phyloP scores from a whole-genome alignment of 2,329 filamentous ascomycete species.

The Botrytis sinoallii region DNA sequence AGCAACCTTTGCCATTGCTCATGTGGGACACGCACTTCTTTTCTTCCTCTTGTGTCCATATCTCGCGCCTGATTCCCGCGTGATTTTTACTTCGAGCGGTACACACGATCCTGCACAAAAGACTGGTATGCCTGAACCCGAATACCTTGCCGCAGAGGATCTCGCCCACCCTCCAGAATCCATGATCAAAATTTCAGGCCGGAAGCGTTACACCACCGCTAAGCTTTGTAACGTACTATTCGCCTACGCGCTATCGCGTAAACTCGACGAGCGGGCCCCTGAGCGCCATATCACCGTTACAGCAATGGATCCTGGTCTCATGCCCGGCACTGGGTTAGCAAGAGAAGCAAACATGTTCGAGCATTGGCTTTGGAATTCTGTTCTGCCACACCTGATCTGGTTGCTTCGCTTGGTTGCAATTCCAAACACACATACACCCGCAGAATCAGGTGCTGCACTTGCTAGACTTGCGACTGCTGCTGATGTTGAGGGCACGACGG shows the following conservation, averaged over 20 bases:
- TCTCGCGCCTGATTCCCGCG: slow-evolving; percentile 41
- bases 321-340: slow-evolving; percentile 46
- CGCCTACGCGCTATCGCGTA: slow-evolving; percentile 45
- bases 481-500: slow-evolving; percentile 39
- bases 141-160: slow-evolving; percentile 45
- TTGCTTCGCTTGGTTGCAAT: slow-evolving; percentile 39
- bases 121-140: slow-evolving; percentile 26
- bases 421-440: slow-evolving; percentile 41
- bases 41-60: slow-evolving; percentile 46
- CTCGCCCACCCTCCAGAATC: slow-evolving; percentile 40
- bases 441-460: slow-evolving; percentile 43
- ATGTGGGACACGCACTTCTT: slow-evolving; percentile 50
- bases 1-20: slow-evolving; percentile 47
- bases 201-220: slow-evolving; percentile 43
- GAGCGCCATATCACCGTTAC: slow-evolving; percentile 40
- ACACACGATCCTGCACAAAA: slow-evolving; percentile 48
- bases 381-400: slow-evolving; percentile 41
- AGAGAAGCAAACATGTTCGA: slow-evolving; percentile 36
- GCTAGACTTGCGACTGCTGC: slow-evolving; percentile 42
- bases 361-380: slow-evolving; percentile 38
- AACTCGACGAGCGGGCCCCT: slow-evolving; percentile 34
- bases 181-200: slow-evolving; percentile 36
- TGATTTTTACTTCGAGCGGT: slow-evolving; percentile 46
- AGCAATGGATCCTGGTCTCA: slow-evolving; percentile 47
- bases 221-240: slow-evolving; percentile 51